Conservation (phyloP, 768 basidiomycete species). For the Coprinopsis cinerea region DNA sequence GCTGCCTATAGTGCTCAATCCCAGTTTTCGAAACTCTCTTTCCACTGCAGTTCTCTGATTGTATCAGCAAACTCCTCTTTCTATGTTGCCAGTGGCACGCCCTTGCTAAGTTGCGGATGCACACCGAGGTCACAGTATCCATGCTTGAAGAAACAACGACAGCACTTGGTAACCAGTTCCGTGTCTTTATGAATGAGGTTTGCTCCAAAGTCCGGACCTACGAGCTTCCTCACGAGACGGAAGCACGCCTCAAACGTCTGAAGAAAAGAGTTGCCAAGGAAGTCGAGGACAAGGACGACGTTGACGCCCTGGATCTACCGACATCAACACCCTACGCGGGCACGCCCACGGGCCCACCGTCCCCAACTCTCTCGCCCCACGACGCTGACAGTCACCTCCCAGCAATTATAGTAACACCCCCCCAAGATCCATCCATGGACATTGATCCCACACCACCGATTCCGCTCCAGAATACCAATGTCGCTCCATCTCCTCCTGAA, state of each 20-base stretch:
- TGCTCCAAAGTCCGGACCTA: constrained; percentile 22
- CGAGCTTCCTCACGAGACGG: constrained; percentile 34
- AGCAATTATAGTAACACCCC: no score
- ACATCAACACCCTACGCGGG: neutral
- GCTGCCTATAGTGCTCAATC: constrained; percentile 33
- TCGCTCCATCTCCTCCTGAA: no score
- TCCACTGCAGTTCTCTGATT: constrained; percentile 14
- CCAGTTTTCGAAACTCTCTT: constrained; percentile 33
- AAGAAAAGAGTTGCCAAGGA: neutral
- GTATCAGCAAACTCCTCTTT: constrained; percentile 21
- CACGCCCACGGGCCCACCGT: neutral
- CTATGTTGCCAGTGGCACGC: constrained; percentile 27
- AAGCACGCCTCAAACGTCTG: constrained; percentile 20
- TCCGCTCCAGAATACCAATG: no score
- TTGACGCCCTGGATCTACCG: neutral
- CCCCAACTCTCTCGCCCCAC: no score
- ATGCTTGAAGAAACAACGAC: constrained; percentile 21
- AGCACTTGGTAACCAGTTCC: constrained; percentile 23
- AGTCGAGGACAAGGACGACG: constrained; percentile 2
- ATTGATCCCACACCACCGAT: no score
- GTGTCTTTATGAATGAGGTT: constrained; percentile 23
- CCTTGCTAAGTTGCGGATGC: constrained; percentile 26
- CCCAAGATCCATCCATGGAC: no score
- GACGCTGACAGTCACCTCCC: no score
- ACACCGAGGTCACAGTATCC: constrained; percentile 21